A percentile compares a stretch with the other conserved stretches of the same genome.
These are phyloP conservation scores for Ensete glaucum DNA, from an alignment of 176 grass and related monocot species.

Conservation along the genomic window DNA sequence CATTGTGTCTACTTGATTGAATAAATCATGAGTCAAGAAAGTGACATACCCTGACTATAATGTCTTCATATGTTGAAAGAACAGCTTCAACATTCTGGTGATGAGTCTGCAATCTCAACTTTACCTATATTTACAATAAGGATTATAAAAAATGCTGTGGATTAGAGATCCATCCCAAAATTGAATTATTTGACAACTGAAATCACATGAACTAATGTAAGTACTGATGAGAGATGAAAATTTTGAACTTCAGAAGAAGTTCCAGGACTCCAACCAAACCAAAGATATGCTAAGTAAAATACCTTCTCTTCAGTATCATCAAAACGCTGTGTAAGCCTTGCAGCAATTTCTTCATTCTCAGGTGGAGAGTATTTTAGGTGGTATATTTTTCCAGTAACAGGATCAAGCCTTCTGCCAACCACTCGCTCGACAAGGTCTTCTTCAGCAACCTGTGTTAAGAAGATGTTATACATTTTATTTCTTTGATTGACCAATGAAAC, in stretches of 20 bases:
- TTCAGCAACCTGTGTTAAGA: slow-evolving; percentile 53
- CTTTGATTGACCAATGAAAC: neutral
- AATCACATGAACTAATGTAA: neutral
- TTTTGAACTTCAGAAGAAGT: neutral
- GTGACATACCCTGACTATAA: slow-evolving; percentile 49
- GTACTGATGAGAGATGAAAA: neutral
- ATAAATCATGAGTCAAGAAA: neutral
- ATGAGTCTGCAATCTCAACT: slow-evolving; percentile 77
- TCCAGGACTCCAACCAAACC: neutral
- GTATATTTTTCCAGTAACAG: slow-evolving; percentile 91
- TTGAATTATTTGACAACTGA: neutral
- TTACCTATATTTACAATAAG: slow-evolving; percentile 36
- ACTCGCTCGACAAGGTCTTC: slow-evolving; percentile 85
- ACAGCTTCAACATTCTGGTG: slow-evolving; percentile 85
- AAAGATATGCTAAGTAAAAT: slow-evolving; percentile 10
- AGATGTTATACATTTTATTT: neutral
- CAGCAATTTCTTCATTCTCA: slow-evolving; percentile 87
- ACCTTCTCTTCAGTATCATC: slow-evolving; percentile 99
- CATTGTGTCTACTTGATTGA: neutral
- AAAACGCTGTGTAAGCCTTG: slow-evolving; percentile 84
- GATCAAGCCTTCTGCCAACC: slow-evolving; percentile 79
- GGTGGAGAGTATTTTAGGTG: slow-evolving; percentile 93
- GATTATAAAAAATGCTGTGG: neutral
- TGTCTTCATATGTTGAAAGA: slow-evolving; percentile 55
- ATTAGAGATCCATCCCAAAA: neutral